Conservation (phyloP, 306 rosid species). For the Sechiopsis laciniata region DNA sequence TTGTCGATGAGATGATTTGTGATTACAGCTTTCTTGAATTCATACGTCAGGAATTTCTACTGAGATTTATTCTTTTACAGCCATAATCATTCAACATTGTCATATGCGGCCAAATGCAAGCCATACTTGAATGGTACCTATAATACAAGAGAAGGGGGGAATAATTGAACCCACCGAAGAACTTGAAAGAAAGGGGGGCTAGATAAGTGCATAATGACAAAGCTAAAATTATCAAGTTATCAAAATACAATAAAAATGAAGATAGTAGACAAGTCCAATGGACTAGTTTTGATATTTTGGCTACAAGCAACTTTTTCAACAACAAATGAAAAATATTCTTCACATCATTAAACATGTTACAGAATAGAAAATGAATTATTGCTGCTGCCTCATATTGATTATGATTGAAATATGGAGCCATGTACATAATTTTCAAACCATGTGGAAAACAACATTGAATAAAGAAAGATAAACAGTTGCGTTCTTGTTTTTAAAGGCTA, state of each 20-base stretch:
- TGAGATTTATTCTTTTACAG: slow-evolving; percentile 23
- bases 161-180: too few species aligned
- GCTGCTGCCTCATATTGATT: slow-evolving; percentile 13
- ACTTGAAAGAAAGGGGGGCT: background rate
- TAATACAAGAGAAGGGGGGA: slow-evolving; percentile 15
- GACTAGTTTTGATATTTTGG: slow-evolving; percentile 1
- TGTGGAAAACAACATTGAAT: slow-evolving; percentile 4
- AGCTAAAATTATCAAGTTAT: background rate
- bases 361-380: slow-evolving; percentile 19
- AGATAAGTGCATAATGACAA: background rate
- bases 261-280: background rate
- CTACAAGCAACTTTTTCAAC: slow-evolving; percentile 16
- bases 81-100: slow-evolving; percentile 20
- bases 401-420: slow-evolving; percentile 14
- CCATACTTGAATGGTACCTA: slow-evolving; percentile 19
- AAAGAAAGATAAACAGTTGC: background rate
- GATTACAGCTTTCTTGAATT: slow-evolving; percentile 29
- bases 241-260: slow-evolving; percentile 8
- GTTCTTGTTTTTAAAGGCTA: background rate
- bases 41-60: slow-evolving; percentile 23
- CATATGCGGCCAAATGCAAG: slow-evolving; percentile 13
- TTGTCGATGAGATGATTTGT: slow-evolving; percentile 22
- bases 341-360: slow-evolving; percentile 23
- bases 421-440: slow-evolving; percentile 11
- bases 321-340: slow-evolving; percentile 11